phyloP scores from a whole-genome alignment of 768 basidiomycete species.

The Rhodotorula taiwanensis region DNA sequence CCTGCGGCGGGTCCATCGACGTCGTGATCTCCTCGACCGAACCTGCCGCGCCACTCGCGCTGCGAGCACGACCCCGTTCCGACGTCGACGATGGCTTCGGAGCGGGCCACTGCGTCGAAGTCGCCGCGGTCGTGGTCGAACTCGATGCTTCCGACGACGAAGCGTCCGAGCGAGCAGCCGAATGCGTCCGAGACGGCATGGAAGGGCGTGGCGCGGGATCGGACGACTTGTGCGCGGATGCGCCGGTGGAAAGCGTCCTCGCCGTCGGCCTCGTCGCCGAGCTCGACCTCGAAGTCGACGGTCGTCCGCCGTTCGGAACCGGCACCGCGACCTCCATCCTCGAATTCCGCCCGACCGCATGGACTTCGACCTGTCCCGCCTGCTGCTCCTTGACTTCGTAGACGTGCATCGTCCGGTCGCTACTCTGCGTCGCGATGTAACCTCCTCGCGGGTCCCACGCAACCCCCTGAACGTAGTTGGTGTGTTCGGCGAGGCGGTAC shows the following conservation, averaged over 20 bases:
- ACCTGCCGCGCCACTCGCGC: too few species aligned
- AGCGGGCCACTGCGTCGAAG: too few species aligned
- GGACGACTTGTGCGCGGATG: too few species aligned
- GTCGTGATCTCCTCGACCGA: slow-evolving; percentile 19
- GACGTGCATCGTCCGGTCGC: slow-evolving; percentile 86
- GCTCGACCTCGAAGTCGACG: not conserved
- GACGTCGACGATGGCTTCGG: too few species aligned
- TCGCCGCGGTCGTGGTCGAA: not conserved
- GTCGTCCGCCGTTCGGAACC: not conserved
- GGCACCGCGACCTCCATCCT: slow-evolving; percentile 54
- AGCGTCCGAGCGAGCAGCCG: too few species aligned
- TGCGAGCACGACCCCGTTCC: too few species aligned
- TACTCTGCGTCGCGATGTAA: slow-evolving; percentile 94
- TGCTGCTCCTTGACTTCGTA: slow-evolving; percentile 55
- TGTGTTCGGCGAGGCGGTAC: slow-evolving; percentile 84
- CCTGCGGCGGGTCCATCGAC: slow-evolving; percentile 28
- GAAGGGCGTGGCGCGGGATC: too few species aligned
- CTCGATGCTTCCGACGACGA: too few species aligned
- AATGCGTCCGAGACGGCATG: too few species aligned
- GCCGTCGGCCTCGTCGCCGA: not conserved
- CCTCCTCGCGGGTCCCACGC: slow-evolving; percentile 98
- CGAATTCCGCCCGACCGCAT: slow-evolving; percentile 82
- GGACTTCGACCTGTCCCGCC: slow-evolving; percentile 44
- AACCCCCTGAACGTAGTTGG: slow-evolving; percentile 95
- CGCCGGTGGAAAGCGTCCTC: not conserved